Base-by-base conservation (phyloP, 2,329 filamentous ascomycete species). In the Cyphellophora europaea region DNA sequence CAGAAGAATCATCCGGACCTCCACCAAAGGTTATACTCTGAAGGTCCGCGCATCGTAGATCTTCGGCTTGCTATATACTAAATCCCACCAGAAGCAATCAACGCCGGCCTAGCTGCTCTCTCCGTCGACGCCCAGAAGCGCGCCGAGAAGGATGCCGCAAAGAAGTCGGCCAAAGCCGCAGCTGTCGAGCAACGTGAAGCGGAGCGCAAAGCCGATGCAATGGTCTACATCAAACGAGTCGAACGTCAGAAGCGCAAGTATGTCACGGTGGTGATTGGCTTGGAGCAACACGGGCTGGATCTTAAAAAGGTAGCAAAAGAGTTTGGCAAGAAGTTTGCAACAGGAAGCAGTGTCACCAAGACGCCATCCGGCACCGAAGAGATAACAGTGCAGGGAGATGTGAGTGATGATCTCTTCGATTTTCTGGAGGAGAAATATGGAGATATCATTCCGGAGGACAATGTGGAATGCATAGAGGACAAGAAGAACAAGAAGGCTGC, bases 191-290 rank as follows among this genome's bases (percentile, higher is more conserved):
- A 80, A 44, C 86, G 87, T 56, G 79, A 88, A 45, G 79, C 79
- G 15, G 85, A 88, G 56, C 79, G 82, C 54, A 82, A 89, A 49
- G 85, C 86, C 23, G 77, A 82, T 41, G 84, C 82, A 46, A 82
- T 87, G 54, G 67, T 98, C 35, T 79, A 77, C 38, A 94, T 98
- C 65, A 95, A 95, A 73, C 84, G 91, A 16, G 91, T 98, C 51
- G 91, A 96, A 70, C 79, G 91, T 44, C 96, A 94, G 64, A 98
- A 98, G 72, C 78, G 91, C 54, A 98, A 98, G 67, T 93, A 79
- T 57, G 88, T 98, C 36, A 98, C 91, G 1, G 81, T 88, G 11
- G 79, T 98, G n/a, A 77, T 77, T 5, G 91, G 91, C 0, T 69
- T 98, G 13, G 91, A 98, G 59, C 78, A 81, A 0, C 93, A 95